Percentiles rank a stretch among this genome's conserved stretches.
Conservation (phyloP, 2,329 filamentous ascomycete genomes). For the Diplodia intermedia region DNA sequence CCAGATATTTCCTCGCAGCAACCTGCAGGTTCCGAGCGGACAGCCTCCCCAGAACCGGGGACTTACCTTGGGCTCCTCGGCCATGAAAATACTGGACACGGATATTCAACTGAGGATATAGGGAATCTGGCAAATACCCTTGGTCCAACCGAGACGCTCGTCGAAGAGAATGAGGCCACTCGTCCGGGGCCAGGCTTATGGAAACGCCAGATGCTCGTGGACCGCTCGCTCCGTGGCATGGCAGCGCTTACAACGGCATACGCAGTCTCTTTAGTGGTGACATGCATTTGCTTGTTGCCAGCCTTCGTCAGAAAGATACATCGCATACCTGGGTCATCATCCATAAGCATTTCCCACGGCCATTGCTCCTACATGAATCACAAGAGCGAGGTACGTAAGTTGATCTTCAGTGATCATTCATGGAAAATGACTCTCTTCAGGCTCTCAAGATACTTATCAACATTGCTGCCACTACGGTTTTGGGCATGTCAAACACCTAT, state of each 20-base stretch:
- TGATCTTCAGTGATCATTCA: too few relatives aligned
- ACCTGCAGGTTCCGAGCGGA: not conserved
- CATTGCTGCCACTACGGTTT: conserved; percentile 41
- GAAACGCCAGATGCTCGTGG: conserved; percentile 42
- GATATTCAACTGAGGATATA: not conserved
- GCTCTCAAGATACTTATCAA: conserved; percentile 38
- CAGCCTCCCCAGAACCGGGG: not conserved
- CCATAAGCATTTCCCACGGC: not conserved
- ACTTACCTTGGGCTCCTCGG: not conserved
- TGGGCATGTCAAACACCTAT: conserved; percentile 45
- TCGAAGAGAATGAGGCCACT: not conserved
- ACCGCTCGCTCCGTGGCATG: conserved; percentile 41
- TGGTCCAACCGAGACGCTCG: not conserved
- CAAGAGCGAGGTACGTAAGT: not conserved
- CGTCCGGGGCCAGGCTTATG: conserved; percentile 36
- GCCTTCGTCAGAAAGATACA: not conserved
- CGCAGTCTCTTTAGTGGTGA: conserved; percentile 34
- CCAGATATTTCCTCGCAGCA: not conserved
- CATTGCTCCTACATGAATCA: not conserved
- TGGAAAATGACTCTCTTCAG: not conserved
- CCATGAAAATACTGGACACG: not conserved
- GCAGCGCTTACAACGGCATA: conserved; percentile 37
- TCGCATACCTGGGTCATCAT: not conserved
- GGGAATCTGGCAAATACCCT: not conserved
- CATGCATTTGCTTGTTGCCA: not conserved